Percentiles rank a stretch among this genome's conserved stretches.
These are phyloP conservation scores for Paramarasmius palmivorus DNA, from an alignment of 1,284 basidiomycete species.

Conservation along the genomic window DNA sequence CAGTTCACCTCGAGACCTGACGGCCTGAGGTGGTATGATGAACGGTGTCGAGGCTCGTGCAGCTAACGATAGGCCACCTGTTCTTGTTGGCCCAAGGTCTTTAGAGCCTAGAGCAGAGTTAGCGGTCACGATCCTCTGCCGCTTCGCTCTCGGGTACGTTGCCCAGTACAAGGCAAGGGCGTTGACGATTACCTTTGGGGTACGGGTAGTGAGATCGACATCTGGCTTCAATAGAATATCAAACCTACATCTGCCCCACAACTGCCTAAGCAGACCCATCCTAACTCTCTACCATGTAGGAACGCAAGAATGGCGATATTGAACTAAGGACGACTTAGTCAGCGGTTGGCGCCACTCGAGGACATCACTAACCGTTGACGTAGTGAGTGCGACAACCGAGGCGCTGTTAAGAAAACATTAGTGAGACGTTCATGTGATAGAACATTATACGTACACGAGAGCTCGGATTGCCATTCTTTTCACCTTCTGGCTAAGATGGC, in stretches of 20 bases:
- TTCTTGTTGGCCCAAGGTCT: neutral
- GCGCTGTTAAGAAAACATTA: constrained; percentile 26
- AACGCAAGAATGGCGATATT: constrained; percentile 45
- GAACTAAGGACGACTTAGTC: constrained; percentile 13
- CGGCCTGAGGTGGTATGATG: neutral
- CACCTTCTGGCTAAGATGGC: constrained; percentile 30
- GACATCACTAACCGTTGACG: constrained; percentile 24
- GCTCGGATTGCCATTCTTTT: constrained; percentile 35
- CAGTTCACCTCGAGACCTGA: too few relatives aligned
- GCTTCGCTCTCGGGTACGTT: constrained; percentile 12
- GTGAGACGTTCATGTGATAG: neutral
- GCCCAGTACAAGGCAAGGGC: constrained; percentile 31
- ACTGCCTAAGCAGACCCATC: constrained; percentile 47
- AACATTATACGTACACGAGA: constrained; percentile 26
- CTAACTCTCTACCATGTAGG: constrained; percentile 43
- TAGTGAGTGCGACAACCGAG: constrained; percentile 40
- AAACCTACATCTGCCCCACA: constrained; percentile 43
- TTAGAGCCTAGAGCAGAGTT: constrained; percentile 4
- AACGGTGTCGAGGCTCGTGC: neutral
- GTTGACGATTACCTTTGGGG: constrained; percentile 27
- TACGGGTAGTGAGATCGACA: neutral
- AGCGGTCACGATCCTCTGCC: constrained; percentile 3
- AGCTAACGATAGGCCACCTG: neutral
- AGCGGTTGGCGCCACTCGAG: neutral
- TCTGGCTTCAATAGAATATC: neutral